Evolutionary conservation across 306 rosid species (phyloP), one percentile per base, ranked within the genome.

Genomic region (Cicer judaicum): DNA sequence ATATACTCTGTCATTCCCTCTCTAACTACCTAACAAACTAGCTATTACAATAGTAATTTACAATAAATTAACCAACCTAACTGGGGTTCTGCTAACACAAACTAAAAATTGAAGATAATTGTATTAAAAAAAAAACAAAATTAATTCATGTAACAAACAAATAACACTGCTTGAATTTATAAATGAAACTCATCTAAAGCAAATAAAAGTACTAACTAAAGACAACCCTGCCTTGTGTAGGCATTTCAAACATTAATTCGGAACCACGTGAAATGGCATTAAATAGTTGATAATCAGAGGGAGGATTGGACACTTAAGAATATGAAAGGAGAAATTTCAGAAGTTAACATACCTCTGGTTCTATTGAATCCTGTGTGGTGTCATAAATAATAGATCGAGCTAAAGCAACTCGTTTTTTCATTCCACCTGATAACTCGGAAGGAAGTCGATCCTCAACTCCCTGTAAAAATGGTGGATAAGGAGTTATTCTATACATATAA

Each of bases 321-420:
- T 10, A 69, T 42, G 43, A 7, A 49, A 42, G 59, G 59, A 39
- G 12, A 63, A 49, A 53, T 56, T 62, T 29, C 74, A 62, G 78
- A 38, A 11, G 64, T 72, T 72, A 79, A 77, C 84, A 53, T 81
- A 95, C 99, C 97, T 95, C 99, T 54, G 99, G 99, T 81, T 95
- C 96, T 56, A 87, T 80, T 57, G 93, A 82, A 67, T 85, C 85
- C 61, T 83, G 88, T 76, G 96, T 82, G 43, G 87, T 86, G 79
- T 95, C 99, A 81, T 47, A 86, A 68, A 95, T 90, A 72, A 95
- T 90, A 77, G 98, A 92, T 55, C 98, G 91, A 59, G 99, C 99
- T 84, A 95, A 82, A 48, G 99, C 99, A 81, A 95, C 98, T 81
- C 99, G 88, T 72, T 95, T 95, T 85, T 95, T 95, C 99, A 95